Conservation (phyloP, 108 stramenopile genomes). For the Nitzschia palea region DNA sequence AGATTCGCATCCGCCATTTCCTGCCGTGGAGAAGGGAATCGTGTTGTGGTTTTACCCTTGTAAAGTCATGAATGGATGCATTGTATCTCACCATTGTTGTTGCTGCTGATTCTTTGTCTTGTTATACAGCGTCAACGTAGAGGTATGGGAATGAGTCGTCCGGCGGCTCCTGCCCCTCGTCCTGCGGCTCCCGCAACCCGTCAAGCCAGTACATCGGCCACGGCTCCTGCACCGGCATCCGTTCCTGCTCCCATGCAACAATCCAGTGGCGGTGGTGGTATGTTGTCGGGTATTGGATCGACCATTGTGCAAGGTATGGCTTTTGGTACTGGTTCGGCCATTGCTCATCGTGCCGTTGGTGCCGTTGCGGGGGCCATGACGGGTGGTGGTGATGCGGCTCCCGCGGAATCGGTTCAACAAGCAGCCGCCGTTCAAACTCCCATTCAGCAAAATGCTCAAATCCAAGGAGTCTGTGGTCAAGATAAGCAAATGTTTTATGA, state of each 20-base stretch:
- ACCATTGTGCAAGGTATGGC: slow-evolving; percentile 98
- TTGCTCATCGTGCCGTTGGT: slow-evolving; percentile 94
- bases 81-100: neutral
- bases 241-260: slow-evolving; percentile 53
- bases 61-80: too few species aligned
- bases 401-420: slow-evolving; percentile 18
- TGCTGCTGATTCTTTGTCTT: too few species aligned
- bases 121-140: slow-evolving; percentile 36
- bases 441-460: slow-evolving; percentile 28
- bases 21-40: neutral
- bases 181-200: slow-evolving; percentile 2
- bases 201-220: neutral
- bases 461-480: slow-evolving; percentile 70
- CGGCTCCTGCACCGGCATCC: slow-evolving; percentile 27
- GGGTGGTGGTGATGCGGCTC: slow-evolving; percentile 47
- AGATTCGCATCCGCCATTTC: neutral
- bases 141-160: slow-evolving; percentile 14
- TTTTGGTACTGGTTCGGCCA: slow-evolving; percentile 95
- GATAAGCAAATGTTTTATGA: slow-evolving; percentile 94
- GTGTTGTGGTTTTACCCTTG: neutral
- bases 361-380: slow-evolving; percentile 75
- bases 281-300: slow-evolving; percentile 93
- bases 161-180: slow-evolving; percentile 20
- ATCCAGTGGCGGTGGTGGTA: slow-evolving; percentile 74
- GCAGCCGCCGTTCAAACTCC: slow-evolving; percentile 27